Base-by-base conservation (phyloP, 2,329 filamentous ascomycete species). In the Plectosphaerella plurivora region DNA sequence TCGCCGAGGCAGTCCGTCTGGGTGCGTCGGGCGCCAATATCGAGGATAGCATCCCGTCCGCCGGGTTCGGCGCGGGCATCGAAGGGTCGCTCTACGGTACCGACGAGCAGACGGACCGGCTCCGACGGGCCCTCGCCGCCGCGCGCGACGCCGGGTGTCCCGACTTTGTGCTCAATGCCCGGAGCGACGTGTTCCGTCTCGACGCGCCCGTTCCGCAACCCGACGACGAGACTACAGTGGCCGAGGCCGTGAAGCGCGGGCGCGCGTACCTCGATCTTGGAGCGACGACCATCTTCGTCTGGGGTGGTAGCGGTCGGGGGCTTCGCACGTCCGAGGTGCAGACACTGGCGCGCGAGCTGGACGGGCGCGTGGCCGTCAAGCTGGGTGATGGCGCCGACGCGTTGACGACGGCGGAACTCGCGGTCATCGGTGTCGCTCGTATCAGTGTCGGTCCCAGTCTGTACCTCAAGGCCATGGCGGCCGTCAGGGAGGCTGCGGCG, bases 1-100 rank as follows among this genome's bases (percentile, higher is more conserved):
- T 84, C 3, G 61, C 64, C 6, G 61, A 60, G 2, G 68, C 77
- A 1, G 73, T 85, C n/a, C 61, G 69, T 3, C 53, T 75, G 0
- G 82, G 82, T 1, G 81, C 72, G 0, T 77, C 78, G 2, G 82
- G 83, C 0, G 76, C 75, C 47, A 86, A 86, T 58, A 70, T 86
- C 3, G 82, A 86, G 54, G 83, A 86, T 52, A 71, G 64, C 47
- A 62, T 67, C 20, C 68, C 66, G 4, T 61, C 63, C 0, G 62
- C 60, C 58, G 52, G 72, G 68, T 63, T 72, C 60, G 48, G 61
- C 57, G 41, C 66, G 59, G 48, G 69, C 58, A 12, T 66, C 15
- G 53, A 53, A 3, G 61, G 61, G 59, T 56, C 62, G 70, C 58
- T 74, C 61, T 64, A 64, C 44, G 49, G 63, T 0, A 51, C 76